Evolutionary conservation across 805 yeast species (phyloP), one percentile per base, ranked within the genome.

Genomic region (Candida glaebosa): DNA sequence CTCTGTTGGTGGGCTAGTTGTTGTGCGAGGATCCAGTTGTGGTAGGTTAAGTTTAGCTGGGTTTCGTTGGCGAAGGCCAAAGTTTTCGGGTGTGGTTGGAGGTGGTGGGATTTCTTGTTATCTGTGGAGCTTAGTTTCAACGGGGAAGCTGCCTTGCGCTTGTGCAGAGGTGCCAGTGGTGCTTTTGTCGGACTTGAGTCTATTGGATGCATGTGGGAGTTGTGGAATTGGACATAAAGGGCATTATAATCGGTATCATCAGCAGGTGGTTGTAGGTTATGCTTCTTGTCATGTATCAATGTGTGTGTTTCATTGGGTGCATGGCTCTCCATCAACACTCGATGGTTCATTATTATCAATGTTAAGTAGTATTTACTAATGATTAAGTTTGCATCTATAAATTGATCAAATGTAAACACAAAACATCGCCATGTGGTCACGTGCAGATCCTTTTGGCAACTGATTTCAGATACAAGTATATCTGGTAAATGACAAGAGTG

Each of bases 21-120:
- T 35, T 53, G 52, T 9, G 47, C 45, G 36, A 65, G 44, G 19
- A 58, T 19, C 73, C 73, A 68, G 28, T 50, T 58, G 38, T 57
- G 54, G 42, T 59, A 67, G 39, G 54, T 52, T 31, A 55, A 50
- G 12, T 58, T 57, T 17, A 60, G 39, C 31, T 52, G 43, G 5
- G 31, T 12, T 28, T 28, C 16, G 14, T 14, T 10, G 9, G 9
- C 12, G 16, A 28, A 28, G 6, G 7, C 16, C 16, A 28, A 14
- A 28, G 14, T 6, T 5, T 9, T 28, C 14, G 31, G 31, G 9
- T 9, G 16, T n/a, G 16, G n/a, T 9, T 14, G 18, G 17, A 50
- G 30, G 17, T 38, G 42, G 7, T 19, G 14, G 3, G 31, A 16
- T 15, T 30, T 38, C 15, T 35, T 34, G 34, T 22, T 24, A 36